Evolutionary conservation across 768 basidiomycete species (phyloP).

Genomic region (Tremella fuciformis): DNA sequence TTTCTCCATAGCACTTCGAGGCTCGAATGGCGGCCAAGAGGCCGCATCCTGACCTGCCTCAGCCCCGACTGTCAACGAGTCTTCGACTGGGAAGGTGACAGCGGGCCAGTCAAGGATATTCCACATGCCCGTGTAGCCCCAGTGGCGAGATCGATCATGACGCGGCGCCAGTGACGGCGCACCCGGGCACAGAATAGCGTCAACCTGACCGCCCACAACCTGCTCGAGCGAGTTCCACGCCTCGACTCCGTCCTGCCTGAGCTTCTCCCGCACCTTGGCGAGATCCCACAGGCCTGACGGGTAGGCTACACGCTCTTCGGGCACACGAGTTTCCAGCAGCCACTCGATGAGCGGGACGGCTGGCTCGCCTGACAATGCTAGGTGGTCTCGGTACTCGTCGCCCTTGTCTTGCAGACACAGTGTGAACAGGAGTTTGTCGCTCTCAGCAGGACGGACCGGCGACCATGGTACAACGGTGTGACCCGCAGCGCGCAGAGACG

Average conservation of each 20-base stretch:
- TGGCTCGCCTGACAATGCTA: constrained; percentile 3
- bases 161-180: constrained; percentile 61
- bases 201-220: constrained; percentile 34
- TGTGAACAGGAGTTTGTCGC: constrained; percentile 13
- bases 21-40: constrained; percentile 3
- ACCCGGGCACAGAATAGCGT: constrained; percentile 30
- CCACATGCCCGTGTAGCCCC: constrained; percentile 66
- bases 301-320: constrained; percentile 20
- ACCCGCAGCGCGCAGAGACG: constrained; percentile 32
- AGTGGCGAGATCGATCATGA: constrained; percentile 58
- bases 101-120: constrained; percentile 60
- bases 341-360: constrained; percentile 5
- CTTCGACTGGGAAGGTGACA: constrained; percentile 60
- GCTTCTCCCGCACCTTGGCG: constrained; percentile 22
- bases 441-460: neutral
- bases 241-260: constrained; percentile 26
- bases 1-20: constrained; percentile 2
- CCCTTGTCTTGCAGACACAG: constrained; percentile 33
- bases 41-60: neutral
- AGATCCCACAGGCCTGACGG: constrained; percentile 29
- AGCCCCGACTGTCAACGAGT: neutral
- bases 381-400: constrained; percentile 20
- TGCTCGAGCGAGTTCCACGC: constrained; percentile 18
- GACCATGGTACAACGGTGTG: constrained; percentile 34
- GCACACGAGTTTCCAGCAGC: constrained; percentile 22